phyloP scores from a whole-genome alignment of 2,329 filamentous ascomycete genomes.

The Ceratocystis smalleyi region DNA sequence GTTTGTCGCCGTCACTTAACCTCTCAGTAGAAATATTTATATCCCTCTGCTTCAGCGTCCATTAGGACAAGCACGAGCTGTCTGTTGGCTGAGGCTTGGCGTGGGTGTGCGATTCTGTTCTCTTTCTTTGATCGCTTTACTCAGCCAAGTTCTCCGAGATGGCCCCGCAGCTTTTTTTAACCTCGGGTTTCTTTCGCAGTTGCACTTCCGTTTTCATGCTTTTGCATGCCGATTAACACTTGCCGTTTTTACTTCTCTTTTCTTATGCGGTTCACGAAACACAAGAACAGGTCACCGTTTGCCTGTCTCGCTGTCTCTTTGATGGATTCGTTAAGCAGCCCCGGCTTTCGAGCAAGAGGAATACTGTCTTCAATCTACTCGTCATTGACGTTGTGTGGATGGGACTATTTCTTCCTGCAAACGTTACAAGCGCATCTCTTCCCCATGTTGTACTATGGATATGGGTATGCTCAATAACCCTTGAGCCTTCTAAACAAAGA shows the following conservation, averaged over 20 bases:
- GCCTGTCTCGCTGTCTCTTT: not conserved
- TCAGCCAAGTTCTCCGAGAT: not conserved
- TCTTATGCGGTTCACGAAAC: not conserved
- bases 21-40: constrained; percentile 6
- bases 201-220: not conserved
- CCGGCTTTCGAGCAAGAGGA: not conserved
- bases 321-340: not conserved
- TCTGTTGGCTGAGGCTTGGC: not conserved
- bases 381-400: not conserved
- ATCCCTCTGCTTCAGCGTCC: not conserved
- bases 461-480: not conserved
- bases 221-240: not conserved
- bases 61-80: not conserved
- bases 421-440: not conserved
- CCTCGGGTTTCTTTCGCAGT: not conserved
- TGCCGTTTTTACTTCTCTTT: not conserved
- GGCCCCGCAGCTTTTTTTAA: not conserved
- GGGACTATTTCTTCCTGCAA: not conserved
- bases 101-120: not conserved
- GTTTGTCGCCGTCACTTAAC: constrained; percentile 1
- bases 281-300: not conserved
- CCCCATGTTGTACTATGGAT: not conserved
- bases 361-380: not conserved
- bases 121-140: not conserved
- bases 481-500: not conserved